Conservation (phyloP, 2,329 filamentous ascomycete species). For the Botrytis hyacinthi region DNA sequence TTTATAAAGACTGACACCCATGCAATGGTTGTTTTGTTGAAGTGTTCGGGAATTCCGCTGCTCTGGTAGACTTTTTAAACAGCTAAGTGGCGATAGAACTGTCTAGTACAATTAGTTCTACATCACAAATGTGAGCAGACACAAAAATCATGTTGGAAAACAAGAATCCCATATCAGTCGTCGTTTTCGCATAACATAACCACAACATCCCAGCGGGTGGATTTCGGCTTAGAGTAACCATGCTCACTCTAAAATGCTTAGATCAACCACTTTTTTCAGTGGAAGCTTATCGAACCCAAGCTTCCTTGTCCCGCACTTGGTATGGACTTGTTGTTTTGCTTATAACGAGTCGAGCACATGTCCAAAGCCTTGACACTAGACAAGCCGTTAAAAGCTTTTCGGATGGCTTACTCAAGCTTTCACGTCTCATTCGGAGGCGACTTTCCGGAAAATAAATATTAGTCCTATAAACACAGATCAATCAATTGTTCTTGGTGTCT, state of each 20-base stretch:
- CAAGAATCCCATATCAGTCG: neutral
- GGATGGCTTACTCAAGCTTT: neutral
- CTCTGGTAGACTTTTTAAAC: neutral
- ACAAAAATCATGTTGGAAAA: neutral
- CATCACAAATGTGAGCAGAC: neutral
- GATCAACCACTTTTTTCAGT: constrained; percentile 8
- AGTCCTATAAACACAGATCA: neutral
- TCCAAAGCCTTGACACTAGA: neutral
- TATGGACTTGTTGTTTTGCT: neutral
- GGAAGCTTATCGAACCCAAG: constrained; percentile 10
- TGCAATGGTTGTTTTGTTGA: neutral
- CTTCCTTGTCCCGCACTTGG: neutral
- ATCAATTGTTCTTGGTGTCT: constrained; percentile 5
- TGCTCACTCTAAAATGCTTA: neutral
- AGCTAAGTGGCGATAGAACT: neutral
- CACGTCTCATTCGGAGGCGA: neutral
- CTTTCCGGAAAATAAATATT: neutral
- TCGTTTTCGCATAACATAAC: neutral
- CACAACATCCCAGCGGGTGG: neutral
- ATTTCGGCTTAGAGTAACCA: neutral
- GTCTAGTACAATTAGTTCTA: neutral
- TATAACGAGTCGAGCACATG: neutral
- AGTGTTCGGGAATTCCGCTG: neutral
- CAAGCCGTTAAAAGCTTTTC: neutral
- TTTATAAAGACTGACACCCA: neutral